Evolutionary conservation across 345 rosid species (phyloP).

Genomic region (Pistacia vera): DNA sequence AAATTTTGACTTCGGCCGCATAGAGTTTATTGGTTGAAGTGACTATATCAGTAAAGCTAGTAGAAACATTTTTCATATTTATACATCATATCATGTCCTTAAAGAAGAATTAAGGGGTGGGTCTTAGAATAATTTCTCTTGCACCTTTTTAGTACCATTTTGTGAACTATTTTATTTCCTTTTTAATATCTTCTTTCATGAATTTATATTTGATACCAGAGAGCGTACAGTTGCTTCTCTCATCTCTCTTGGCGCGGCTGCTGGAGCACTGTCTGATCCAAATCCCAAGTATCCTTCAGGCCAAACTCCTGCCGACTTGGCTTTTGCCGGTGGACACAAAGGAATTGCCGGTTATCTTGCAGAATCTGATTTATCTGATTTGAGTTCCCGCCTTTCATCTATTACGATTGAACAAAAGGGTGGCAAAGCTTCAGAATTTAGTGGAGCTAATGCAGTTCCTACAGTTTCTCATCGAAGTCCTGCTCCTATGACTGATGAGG

Average conservation of each 20-base stretch:
- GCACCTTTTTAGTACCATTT: background rate
- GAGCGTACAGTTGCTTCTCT: constrained; percentile 79
- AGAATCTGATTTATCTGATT: constrained; percentile 44
- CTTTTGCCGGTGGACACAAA: constrained; percentile 64
- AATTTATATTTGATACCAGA: constrained; percentile 46
- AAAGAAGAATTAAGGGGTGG: background rate
- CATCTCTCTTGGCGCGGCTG: constrained; percentile 75
- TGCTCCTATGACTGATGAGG: constrained; percentile 37
- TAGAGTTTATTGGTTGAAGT: no score
- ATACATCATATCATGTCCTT: background rate
- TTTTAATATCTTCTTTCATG: constrained; percentile 14
- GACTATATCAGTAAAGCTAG: no score
- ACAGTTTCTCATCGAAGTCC: constrained; percentile 37
- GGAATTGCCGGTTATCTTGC: constrained; percentile 97
- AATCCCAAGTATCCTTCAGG: constrained; percentile 64
- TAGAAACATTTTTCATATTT: background rate
- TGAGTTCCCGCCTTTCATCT: constrained; percentile 55
- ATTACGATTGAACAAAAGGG: constrained; percentile 55
- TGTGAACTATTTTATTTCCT: background rate
- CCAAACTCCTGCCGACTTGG: constrained; percentile 61
- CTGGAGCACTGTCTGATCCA: constrained; percentile 84
- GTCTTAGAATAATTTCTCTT: background rate
- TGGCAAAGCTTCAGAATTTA: constrained; percentile 2
- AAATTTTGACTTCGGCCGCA: no score
- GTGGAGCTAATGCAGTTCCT: constrained; percentile 22